A percentile compares a stretch with the other conserved stretches of the same genome.
Evolutionary conservation across 1,139 yeast genomes (phyloP).

Genomic region (Zygosaccharomyces pseudobailii): DNA sequence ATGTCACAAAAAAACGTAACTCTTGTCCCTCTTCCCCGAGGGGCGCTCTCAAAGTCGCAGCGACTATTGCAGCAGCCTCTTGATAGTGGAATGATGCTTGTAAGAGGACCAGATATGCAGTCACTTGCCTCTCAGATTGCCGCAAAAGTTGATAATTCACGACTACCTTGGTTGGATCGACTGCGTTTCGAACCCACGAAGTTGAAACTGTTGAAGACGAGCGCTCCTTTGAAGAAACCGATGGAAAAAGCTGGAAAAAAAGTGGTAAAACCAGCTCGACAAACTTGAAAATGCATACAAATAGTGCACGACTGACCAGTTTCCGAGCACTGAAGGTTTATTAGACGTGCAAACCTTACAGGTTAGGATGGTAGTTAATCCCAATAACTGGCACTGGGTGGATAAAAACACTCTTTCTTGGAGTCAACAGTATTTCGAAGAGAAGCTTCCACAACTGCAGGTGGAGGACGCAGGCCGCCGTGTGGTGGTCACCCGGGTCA

Average conservation of each 20-base stretch:
- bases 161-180: conserved; percentile 28
- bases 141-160: conserved; percentile 15
- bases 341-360: neutral
- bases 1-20: conserved; percentile 19
- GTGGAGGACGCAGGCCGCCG: conserved; percentile 37
- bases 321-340: neutral
- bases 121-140: conserved; percentile 18
- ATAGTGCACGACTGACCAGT: neutral
- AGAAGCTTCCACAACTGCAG: conserved; percentile 40
- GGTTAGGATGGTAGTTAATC: conserved; percentile 55
- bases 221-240: conserved; percentile 12
- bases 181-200: conserved; percentile 16
- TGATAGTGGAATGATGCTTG: conserved; percentile 25
- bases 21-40: conserved; percentile 28
- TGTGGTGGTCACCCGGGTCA: conserved; percentile 37
- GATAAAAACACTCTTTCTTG: conserved; percentile 75
- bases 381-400: conserved; percentile 89
- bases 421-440: conserved; percentile 57
- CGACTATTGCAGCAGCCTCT: neutral
- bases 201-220: conserved; percentile 17
- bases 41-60: conserved; percentile 15
- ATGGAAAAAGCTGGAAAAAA: conserved; percentile 5
- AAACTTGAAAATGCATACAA: neutral
- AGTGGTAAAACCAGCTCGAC: neutral
- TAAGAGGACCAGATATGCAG: conserved; percentile 14